A percentile compares a stretch with the other conserved stretches of the same genome.
phyloP scores from a whole-genome alignment of 2,329 filamentous ascomycete genomes.

The Biscogniauxia marginata region DNA sequence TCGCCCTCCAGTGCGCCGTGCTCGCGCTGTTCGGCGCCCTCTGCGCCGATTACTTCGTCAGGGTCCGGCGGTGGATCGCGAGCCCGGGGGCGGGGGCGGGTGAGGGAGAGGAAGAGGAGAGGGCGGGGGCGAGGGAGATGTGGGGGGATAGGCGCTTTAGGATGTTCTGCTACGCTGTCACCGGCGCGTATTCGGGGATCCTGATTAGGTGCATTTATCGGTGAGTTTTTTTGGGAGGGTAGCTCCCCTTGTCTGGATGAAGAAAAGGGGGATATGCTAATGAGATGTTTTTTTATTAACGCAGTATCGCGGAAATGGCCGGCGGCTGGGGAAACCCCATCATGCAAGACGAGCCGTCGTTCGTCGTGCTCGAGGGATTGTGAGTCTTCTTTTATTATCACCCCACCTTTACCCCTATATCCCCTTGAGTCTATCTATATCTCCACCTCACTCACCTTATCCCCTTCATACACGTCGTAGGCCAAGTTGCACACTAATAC shows the following conservation, averaged over 20 bases:
- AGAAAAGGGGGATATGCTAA: neutral
- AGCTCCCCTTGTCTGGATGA: neutral
- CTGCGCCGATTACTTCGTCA: conserved; percentile 45
- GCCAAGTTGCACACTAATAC: conserved; percentile 3
- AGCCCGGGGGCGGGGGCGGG: conserved; percentile 27
- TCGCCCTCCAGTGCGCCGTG: conserved; percentile 53
- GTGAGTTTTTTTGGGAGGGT: conserved; percentile 37
- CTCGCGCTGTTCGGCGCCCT: conserved; percentile 45
- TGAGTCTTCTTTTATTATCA: conserved; percentile 31
- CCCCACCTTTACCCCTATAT: neutral
- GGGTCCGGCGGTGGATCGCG: conserved; percentile 40
- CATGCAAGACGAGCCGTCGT: conserved; percentile 61
- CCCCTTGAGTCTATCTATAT: no score
- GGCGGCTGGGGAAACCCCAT: conserved; percentile 63
- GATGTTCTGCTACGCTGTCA: conserved; percentile 44
- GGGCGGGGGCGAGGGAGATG: conserved; percentile 31
- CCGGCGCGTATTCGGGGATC: conserved; percentile 44
- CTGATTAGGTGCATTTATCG: conserved; percentile 55
- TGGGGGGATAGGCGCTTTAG: conserved; percentile 46
- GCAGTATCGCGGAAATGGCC: conserved; percentile 61
- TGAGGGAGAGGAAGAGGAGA: neutral
- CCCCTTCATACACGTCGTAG: no score
- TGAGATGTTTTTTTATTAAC: neutral
- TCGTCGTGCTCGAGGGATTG: conserved; percentile 57
- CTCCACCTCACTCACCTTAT: no score